phyloP scores from a whole-genome alignment of 176 grass and related monocot genomes.

The Phyllostachys edulis region DNA sequence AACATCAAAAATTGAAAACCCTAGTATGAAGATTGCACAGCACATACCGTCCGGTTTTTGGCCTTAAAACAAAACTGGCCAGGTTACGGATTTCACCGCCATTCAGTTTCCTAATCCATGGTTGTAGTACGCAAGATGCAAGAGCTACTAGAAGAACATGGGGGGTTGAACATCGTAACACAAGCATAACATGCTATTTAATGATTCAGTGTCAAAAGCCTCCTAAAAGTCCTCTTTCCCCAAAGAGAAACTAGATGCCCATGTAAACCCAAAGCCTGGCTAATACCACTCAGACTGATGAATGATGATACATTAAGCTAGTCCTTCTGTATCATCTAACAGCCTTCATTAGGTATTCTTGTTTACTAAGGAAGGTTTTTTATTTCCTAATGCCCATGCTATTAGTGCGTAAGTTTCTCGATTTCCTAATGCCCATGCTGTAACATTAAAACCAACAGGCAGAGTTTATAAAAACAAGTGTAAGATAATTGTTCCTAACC shows the following conservation, averaged over 20 bases:
- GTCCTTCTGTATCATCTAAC: background rate
- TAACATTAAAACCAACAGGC: background rate
- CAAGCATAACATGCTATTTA: background rate
- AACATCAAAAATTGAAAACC: background rate
- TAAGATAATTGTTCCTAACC: background rate
- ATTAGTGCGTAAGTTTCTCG: background rate
- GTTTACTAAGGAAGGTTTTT: background rate
- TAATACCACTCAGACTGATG: slow-evolving; percentile 12
- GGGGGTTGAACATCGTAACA: background rate
- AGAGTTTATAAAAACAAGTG: background rate
- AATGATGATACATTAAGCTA: background rate
- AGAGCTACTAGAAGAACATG: background rate
- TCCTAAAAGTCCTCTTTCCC: background rate
- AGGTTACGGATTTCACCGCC: background rate
- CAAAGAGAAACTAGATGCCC: background rate
- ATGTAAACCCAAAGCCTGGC: background rate
- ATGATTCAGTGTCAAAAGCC: background rate
- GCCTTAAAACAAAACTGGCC: background rate
- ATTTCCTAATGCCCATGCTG: background rate
- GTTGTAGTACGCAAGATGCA: background rate
- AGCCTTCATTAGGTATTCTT: background rate
- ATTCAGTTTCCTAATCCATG: background rate
- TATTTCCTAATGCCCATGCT: background rate
- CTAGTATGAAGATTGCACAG: background rate
- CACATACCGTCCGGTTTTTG: background rate